Base-by-base conservation (phyloP, 1,139 yeast species). In the Debaryomyces fabryi region DNA sequence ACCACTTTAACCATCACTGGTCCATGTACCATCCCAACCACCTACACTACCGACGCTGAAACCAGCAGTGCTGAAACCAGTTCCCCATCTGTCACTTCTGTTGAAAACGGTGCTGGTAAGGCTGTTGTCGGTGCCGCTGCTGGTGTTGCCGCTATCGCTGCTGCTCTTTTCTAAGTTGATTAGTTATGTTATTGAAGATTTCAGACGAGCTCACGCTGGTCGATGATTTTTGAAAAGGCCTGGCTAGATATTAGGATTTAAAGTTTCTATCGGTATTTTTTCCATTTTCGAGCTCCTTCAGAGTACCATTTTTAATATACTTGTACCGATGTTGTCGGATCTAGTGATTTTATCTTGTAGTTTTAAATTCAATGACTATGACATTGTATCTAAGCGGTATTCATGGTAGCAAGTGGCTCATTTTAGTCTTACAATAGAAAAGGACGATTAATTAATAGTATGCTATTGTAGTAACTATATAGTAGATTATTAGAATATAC, bases 81-180 rank as follows among this genome's bases (percentile, higher is more conserved):
- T 49, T 21, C 51, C 38, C 50, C 55, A 44, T 36, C 45, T 41
- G 58, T 59, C 46, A 54, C 64, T 50, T 49, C 60, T 37, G 52
- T 51, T 46, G 59, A 52, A 56, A 57, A 56, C 50, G 75, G 64
- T 67, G 76, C 72, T 58, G 71, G 62, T 63, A 70, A 66, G 64
- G 69, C 64, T 54, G 77, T 68, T 56, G 68, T 65, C 51, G 78
- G 78, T 71, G 76, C 75, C 60, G 68, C 66, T 57, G 79, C 77
- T 57, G 79, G 78, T 72, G 69, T 73, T 53, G 78, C 77, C 52
- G 79, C 78, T 55, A 70, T 73, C 60, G 78, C 76, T 58, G 79
- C 78, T 69, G 78, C 79, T 71, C 67, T 75, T 62, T 70, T 75
- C 68, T 75, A 74, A 72, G 67, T 57, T 52, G 18, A 12, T 27